Conservation (phyloP, 2,329 filamentous ascomycete genomes). For the Rhexocercosporidium sp. region DNA sequence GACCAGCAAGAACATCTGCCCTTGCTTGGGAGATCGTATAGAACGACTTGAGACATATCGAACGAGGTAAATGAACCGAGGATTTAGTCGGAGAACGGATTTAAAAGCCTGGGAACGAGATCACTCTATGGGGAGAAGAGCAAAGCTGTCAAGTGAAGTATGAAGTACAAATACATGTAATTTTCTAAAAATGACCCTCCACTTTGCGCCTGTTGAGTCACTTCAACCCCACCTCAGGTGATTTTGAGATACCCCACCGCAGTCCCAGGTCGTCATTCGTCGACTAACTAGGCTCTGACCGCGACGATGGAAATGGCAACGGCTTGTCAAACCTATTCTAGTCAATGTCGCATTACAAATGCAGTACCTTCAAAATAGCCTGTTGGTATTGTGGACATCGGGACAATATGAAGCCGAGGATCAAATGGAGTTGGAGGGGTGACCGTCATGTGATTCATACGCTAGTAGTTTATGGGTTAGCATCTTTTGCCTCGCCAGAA, state of each 20-base stretch:
- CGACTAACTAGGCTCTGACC: background rate
- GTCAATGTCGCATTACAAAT: too few relatives aligned
- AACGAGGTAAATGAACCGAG: background rate
- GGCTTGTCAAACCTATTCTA: background rate
- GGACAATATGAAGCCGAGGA: background rate
- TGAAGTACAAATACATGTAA: too few relatives aligned
- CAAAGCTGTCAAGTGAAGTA: background rate
- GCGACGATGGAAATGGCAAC: background rate
- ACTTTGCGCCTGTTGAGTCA: background rate
- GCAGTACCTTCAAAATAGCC: too few relatives aligned
- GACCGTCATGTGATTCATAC: background rate
- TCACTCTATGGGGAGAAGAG: background rate
- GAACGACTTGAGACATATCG: slow-evolving; percentile 45
- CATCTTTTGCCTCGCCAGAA: background rate
- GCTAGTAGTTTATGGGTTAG: background rate
- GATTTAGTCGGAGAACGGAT: background rate
- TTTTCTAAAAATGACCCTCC: too few relatives aligned
- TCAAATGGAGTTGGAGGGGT: background rate
- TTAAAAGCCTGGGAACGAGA: too few relatives aligned
- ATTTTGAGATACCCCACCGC: background rate
- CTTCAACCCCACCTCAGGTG: background rate
- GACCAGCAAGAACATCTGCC: slow-evolving; percentile 61
- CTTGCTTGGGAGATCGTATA: slow-evolving; percentile 68
- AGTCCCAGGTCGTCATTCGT: background rate
- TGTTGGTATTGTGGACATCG: too few relatives aligned